Evolutionary conservation across 805 yeast species (phyloP), one percentile per base, ranked within the genome.

Genomic region (Nakazawaea molendinolei): DNA sequence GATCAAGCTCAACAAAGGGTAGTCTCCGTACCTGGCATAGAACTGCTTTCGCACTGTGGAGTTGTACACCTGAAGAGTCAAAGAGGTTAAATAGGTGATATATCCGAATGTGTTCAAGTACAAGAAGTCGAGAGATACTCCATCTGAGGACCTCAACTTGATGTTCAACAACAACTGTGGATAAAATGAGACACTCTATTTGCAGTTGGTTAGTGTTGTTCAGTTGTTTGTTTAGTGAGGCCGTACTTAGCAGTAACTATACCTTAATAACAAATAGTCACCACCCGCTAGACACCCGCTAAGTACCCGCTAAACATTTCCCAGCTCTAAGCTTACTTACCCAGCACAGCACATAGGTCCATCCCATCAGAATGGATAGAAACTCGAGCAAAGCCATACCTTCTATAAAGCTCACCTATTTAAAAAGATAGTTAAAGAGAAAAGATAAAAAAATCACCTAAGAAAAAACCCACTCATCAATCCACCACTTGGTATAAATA

Each of bases 21-120:
- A 37, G 19, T 47, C 48, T 51, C 70, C 52, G 39, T 55, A 55
- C 14, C 41, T 39, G 10, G 33, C 31, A 25, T 47, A 36, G 42
- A 61, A 63, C 17, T 58, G 53, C 5, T 41, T 31, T 17, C 64
- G 42, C 21, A 63, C 60, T 14, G 40, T 60, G 33, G 46, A 4
- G 41, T 50, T 56, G 52, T 50, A 67, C 15, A 67, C 38, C 46
- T 71, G 70, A n/a, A 72, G 44, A 5, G 49, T 44, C 44, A 71
- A 52, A 1, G 78, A 71, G 1, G 51, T 35, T 4, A 69, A 47
- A 30, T 70, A 55, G 12, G 70, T 64, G 3, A 61, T 28, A 41
- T 73, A 73, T 0, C 80, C 80, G 1, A 65, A 46, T 2, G 62
- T 55, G 44, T 72, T 74, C 32, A 74, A 41, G 17, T 62, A 51